phyloP scores from a whole-genome alignment of 306 rosid genomes.

The Luffa aegyptiaca region DNA sequence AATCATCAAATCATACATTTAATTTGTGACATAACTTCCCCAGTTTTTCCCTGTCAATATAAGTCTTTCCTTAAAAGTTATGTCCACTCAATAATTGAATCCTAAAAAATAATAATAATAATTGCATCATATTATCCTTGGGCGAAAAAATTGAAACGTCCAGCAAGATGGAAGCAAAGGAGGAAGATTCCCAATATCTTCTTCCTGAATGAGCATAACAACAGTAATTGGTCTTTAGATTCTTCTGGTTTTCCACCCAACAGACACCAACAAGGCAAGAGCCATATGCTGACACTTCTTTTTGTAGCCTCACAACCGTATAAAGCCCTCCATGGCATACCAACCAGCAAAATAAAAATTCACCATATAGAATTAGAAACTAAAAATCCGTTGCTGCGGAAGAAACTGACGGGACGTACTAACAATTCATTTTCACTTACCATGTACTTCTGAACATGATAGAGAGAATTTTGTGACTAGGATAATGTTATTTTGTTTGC shows the following conservation, averaged over 20 bases:
- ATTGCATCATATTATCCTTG: not conserved
- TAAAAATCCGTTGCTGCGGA: not conserved
- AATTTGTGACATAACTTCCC: not conserved
- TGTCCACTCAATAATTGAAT: not conserved
- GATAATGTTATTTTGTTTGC: not conserved
- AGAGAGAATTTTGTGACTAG: not conserved
- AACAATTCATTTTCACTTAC: not conserved
- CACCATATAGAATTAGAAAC: not conserved
- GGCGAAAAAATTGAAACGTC: not conserved
- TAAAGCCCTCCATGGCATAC: not conserved
- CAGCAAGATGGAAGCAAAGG: not conserved
- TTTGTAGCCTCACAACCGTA: not conserved
- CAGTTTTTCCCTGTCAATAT: not conserved
- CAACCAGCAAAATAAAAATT: conserved; percentile 1
- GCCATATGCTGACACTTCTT: not conserved
- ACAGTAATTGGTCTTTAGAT: not conserved
- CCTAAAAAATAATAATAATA: too few relatives aligned
- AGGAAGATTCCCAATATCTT: not conserved
- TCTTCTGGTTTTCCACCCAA: not conserved
- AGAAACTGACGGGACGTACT: not conserved
- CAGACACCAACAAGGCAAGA: not conserved
- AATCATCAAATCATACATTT: not conserved
- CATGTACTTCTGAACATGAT: not conserved
- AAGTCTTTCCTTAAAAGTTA: not conserved
- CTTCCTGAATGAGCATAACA: not conserved